Evolutionary conservation across 192 early-diverging fungal species (phyloP).

Genomic region (Gamsiella multidivaricata): DNA sequence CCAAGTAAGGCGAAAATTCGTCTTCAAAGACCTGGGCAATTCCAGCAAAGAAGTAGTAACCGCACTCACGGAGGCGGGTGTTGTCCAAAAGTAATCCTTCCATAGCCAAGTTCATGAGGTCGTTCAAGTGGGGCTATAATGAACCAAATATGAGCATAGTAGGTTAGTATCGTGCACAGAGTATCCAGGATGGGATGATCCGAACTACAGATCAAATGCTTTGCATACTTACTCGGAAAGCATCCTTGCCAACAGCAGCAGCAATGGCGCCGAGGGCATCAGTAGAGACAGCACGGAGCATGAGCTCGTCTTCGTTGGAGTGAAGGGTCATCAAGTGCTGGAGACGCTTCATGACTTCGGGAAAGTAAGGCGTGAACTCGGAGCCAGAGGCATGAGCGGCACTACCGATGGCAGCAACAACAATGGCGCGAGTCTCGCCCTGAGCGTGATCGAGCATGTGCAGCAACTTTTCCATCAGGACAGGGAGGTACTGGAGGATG

Average conservation of each 20-base stretch:
- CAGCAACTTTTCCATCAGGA: constrained; percentile 84
- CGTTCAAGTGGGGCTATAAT: constrained; percentile 71
- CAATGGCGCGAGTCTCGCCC: constrained; percentile 79
- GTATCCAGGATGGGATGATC: too few species aligned
- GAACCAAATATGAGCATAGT: background rate
- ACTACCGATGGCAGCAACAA: constrained; percentile 88
- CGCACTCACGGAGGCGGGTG: constrained; percentile 83
- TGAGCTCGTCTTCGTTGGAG: constrained; percentile 75
- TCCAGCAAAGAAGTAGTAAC: constrained; percentile 87
- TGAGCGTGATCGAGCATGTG: constrained; percentile 76
- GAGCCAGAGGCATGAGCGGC: constrained; percentile 87
- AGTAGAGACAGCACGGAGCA: constrained; percentile 86
- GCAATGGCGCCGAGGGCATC: constrained; percentile 88
- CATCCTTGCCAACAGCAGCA: constrained; percentile 85
- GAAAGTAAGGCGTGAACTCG: constrained; percentile 83
- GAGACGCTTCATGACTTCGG: constrained; percentile 73
- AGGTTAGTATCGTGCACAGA: too few species aligned
- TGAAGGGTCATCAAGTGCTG: constrained; percentile 76
- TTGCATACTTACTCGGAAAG: constrained; percentile 62
- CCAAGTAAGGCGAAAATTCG: constrained; percentile 84
- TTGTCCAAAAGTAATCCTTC: constrained; percentile 82
- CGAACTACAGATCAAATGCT: too few species aligned
- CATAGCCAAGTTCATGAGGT: constrained; percentile 79
- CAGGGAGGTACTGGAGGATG: constrained; percentile 83
- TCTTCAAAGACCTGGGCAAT: constrained; percentile 83